A percentile compares a stretch with the other conserved stretches of the same genome.
These are phyloP conservation scores for Dipteronia dyeriana DNA, from an alignment of 345 rosid species.

Conservation along the genomic window DNA sequence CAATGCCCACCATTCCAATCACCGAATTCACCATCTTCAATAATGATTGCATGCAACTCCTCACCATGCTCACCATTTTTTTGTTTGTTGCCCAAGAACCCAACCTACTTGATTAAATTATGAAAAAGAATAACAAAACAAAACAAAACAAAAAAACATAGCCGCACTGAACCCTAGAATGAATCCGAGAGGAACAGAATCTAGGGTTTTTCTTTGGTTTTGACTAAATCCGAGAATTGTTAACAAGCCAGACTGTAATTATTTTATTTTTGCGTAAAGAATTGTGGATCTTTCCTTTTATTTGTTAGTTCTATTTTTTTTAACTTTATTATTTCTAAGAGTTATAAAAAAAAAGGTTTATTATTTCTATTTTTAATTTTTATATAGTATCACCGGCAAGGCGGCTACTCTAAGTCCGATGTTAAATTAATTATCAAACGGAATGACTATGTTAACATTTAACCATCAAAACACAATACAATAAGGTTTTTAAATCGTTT, in stretches of 20 bases:
- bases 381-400: too few species aligned
- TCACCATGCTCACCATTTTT: slow-evolving; percentile 48
- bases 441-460: too few species aligned
- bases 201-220: slow-evolving; percentile 10
- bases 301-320: background rate
- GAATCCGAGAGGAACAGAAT: slow-evolving; percentile 10
- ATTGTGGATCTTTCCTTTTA: background rate
- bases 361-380: too few species aligned
- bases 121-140: background rate
- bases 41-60: slow-evolving; percentile 70
- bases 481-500: too few species aligned
- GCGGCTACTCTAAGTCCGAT: too few species aligned
- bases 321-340: too few species aligned
- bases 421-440: too few species aligned
- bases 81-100: background rate
- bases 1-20: slow-evolving; percentile 84
- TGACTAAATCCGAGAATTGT: background rate
- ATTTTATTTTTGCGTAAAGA: background rate
- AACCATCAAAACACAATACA: too few species aligned
- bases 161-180: background rate
- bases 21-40: slow-evolving; percentile 75
- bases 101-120: slow-evolving; percentile 1
- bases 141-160: background rate
- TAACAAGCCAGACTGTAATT: background rate
- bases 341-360: too few species aligned